These are phyloP conservation scores for Lojkania enalia DNA, from an alignment of 2,329 filamentous ascomycete species.

Conservation along the genomic window DNA sequence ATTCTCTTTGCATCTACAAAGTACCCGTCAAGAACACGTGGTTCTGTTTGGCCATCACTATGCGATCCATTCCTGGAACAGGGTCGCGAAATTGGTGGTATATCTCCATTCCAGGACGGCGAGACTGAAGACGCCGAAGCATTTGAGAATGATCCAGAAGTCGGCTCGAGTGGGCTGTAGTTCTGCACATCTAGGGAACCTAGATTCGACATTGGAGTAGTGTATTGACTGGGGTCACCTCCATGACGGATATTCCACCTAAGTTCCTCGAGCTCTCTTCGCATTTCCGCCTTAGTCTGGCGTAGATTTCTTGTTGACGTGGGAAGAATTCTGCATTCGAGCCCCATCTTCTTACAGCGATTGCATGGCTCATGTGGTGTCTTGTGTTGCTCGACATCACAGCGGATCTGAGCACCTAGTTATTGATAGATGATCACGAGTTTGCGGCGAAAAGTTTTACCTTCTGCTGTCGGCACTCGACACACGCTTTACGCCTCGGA, in stretches of 20 bases:
- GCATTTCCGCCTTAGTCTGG: conserved; percentile 45
- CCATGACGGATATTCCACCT: conserved; percentile 40
- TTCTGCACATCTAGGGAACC: conserved; percentile 26
- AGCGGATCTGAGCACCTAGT: conserved; percentile 38
- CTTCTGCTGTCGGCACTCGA: conserved; percentile 45
- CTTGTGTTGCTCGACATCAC: conserved; percentile 44
- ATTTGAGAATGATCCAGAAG: conserved; percentile 33
- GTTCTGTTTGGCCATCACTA: conserved; percentile 21
- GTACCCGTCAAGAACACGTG: conserved; percentile 35
- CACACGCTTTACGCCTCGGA: conserved; percentile 42
- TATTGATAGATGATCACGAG: conserved; percentile 6
- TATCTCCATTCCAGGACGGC: conserved; percentile 24
- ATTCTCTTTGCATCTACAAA: conserved; percentile 39
- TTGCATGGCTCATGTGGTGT: conserved; percentile 42
- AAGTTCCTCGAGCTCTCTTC: conserved; percentile 41
- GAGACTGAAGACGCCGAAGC: conserved; percentile 35
- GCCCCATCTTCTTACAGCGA: conserved; percentile 41
- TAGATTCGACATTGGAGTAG: conserved; percentile 15
- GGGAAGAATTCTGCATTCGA: conserved; percentile 42
- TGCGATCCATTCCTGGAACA: conserved; percentile 27
- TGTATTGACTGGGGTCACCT: conserved; percentile 24
- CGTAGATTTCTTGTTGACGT: conserved; percentile 43
- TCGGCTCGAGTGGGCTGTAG: conserved; percentile 29
- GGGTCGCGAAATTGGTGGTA: conserved; percentile 21
- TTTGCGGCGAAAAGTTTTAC: conserved; percentile 20